Conservation (phyloP, 106 monocot genomes). For the Agapanthus africanus region DNA sequence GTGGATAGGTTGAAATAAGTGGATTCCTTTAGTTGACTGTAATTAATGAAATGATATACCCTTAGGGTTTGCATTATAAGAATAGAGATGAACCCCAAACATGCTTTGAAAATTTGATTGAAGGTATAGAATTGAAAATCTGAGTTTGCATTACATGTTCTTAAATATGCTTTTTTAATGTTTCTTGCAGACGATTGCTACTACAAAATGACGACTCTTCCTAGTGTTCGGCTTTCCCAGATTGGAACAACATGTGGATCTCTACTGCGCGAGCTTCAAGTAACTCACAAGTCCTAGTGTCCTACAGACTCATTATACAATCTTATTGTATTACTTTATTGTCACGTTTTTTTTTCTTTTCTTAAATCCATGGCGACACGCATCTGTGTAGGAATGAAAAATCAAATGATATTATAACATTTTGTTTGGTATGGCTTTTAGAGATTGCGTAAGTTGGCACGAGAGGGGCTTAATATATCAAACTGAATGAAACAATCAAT, state of each 20-base stretch:
- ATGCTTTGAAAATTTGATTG: neutral
- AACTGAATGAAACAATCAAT: neutral
- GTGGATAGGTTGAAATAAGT: too few relatives aligned
- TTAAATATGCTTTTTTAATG: neutral
- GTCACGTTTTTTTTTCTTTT: neutral
- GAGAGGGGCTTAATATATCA: too few relatives aligned
- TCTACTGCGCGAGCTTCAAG: conserved; percentile 4
- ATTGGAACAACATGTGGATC: conserved; percentile 10
- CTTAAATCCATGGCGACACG: neutral
- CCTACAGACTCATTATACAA: neutral
- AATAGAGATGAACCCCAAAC: neutral
- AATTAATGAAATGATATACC: neutral
- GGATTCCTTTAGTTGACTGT: neutral
- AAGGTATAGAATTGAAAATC: neutral
- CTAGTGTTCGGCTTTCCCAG: conserved; percentile 8
- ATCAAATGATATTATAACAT: neutral
- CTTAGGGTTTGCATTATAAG: neutral
- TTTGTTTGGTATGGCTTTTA: neutral
- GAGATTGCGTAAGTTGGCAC: neutral
- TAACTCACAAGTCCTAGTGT: neutral
- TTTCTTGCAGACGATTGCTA: neutral
- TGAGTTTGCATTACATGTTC: neutral
- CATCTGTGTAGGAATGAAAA: neutral
- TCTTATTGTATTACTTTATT: neutral
- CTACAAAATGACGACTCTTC: neutral